phyloP scores from a whole-genome alignment of 2,329 filamentous ascomycete genomes.

The Pseudogymnoascus sp. region DNA sequence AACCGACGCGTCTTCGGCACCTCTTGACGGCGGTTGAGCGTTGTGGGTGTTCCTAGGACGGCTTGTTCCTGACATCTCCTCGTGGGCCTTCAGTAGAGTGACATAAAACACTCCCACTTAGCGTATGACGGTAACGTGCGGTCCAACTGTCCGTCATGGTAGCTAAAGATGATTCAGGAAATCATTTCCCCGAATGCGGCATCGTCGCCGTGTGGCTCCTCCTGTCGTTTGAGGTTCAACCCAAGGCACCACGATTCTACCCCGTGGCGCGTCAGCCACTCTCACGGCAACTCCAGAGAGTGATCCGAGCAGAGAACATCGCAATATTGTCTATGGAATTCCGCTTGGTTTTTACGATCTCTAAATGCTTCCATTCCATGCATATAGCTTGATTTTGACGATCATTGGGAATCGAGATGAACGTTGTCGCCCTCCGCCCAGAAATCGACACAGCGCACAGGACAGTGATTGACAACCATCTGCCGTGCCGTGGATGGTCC shows the following conservation, averaged over 20 bases:
- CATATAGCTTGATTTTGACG: background rate
- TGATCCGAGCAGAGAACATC: background rate
- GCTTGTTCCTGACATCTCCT: background rate
- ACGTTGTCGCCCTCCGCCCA: background rate
- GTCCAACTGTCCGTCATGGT: background rate
- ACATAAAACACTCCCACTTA: background rate
- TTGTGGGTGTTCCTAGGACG: background rate
- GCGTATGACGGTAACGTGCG: background rate
- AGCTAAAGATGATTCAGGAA: background rate
- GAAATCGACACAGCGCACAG: background rate
- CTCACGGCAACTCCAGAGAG: background rate
- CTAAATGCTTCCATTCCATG: conserved; percentile 4
- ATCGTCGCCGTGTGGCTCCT: background rate
- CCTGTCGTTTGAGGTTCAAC: background rate
- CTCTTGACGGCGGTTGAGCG: background rate
- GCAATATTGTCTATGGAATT: background rate
- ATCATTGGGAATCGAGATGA: background rate
- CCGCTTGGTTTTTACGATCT: background rate
- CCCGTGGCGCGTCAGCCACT: background rate
- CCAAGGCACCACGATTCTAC: background rate
- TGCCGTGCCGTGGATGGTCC: background rate
- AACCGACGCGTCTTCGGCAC: background rate
- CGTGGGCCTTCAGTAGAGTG: background rate
- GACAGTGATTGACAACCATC: background rate
- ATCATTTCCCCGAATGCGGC: background rate